These are phyloP conservation scores for Chaetomium tenue DNA, from an alignment of 495 filamentous ascomycete species.

Conservation along the genomic window DNA sequence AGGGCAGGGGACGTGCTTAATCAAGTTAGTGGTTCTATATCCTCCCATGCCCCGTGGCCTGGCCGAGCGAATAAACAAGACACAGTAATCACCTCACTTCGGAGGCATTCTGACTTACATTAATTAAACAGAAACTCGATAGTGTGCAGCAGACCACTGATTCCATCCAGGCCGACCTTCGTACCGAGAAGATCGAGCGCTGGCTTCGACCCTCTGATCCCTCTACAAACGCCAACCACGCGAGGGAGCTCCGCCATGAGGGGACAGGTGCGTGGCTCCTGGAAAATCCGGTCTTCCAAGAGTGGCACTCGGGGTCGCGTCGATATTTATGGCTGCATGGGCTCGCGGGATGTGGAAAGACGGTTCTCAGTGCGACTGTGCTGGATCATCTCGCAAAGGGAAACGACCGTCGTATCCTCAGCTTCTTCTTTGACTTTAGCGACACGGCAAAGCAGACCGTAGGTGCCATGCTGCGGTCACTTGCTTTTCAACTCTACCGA, in stretches of 20 bases:
- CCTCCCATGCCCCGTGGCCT: neutral
- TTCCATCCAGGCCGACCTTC: constrained; percentile 11
- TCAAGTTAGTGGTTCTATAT: constrained; percentile 9
- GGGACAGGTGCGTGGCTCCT: constrained; percentile 12
- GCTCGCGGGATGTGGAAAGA: constrained; percentile 8
- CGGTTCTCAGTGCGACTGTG: neutral
- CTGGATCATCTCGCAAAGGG: constrained; percentile 7
- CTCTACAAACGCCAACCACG: constrained; percentile 12
- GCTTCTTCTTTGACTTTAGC: constrained; percentile 12
- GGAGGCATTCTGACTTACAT: neutral
- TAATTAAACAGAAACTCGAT: constrained; percentile 14
- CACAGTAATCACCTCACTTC: neutral
- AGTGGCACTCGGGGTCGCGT: neutral
- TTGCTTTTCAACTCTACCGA: too few species aligned
- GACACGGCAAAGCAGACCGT: neutral
- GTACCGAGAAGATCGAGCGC: constrained; percentile 13
- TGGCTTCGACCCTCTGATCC: constrained; percentile 17
- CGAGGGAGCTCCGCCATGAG: constrained; percentile 10
- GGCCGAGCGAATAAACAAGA: neutral
- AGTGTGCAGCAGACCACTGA: constrained; percentile 16
- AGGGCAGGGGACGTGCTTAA: neutral
- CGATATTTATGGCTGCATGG: constrained; percentile 2
- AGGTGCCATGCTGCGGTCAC: too few species aligned
- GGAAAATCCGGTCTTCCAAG: neutral
- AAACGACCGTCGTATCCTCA: constrained; percentile 2